phyloP scores from a whole-genome alignment of 2,329 filamentous ascomycete genomes.

The Claviceps sp. region DNA sequence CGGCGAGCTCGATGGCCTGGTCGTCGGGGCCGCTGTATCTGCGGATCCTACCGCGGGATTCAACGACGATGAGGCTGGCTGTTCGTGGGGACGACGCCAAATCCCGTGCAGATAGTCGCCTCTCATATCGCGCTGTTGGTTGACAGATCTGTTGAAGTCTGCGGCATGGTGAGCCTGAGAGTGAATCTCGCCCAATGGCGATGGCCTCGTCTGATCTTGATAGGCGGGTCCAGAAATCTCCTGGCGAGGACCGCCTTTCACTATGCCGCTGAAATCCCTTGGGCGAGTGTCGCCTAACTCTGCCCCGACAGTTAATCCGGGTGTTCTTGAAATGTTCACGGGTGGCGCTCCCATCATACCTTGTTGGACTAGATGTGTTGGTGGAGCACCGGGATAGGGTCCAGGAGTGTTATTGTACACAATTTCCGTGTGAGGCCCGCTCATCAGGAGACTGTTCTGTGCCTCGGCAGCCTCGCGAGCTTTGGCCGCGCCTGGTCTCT shows the following conservation, averaged over 20 bases:
- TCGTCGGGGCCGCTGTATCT: slow-evolving; percentile 32
- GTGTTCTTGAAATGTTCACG: slow-evolving; percentile 57
- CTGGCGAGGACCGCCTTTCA: slow-evolving; percentile 68
- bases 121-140: slow-evolving; percentile 66
- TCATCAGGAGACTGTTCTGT: slow-evolving; percentile 46
- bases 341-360: slow-evolving; percentile 53
- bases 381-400: slow-evolving; percentile 51
- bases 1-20: slow-evolving; percentile 43
- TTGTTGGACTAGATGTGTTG: slow-evolving; percentile 57
- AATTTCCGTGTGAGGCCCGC: slow-evolving; percentile 68
- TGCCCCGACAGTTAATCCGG: slow-evolving; percentile 71
- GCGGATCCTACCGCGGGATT: slow-evolving; percentile 32
- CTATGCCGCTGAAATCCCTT: slow-evolving; percentile 69
- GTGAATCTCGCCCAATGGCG: slow-evolving; percentile 63
- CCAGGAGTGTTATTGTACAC: slow-evolving; percentile 67
- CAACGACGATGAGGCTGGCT: slow-evolving; percentile 39
- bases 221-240: slow-evolving; percentile 81
- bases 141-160: slow-evolving; percentile 79
- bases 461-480: slow-evolving; percentile 70
- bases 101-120: slow-evolving; percentile 66
- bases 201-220: slow-evolving; percentile 71
- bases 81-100: slow-evolving; percentile 75
- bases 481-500: slow-evolving; percentile 83
- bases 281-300: slow-evolving; percentile 65
- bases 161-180: slow-evolving; percentile 79